phyloP scores from a whole-genome alignment of 192 early-diverging fungal genomes.

The Thamnidium elegans region DNA sequence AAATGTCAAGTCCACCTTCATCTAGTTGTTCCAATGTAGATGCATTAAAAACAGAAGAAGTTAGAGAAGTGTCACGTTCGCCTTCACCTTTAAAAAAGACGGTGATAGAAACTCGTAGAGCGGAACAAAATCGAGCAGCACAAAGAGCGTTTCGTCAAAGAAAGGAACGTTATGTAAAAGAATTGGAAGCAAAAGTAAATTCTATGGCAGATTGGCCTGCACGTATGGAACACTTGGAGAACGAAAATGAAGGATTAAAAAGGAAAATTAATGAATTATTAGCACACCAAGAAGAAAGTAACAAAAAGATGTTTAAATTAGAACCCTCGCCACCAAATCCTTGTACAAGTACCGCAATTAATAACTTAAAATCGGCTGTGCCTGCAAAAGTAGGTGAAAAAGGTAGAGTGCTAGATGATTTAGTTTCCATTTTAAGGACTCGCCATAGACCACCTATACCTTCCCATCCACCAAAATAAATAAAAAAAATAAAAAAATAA shows the following conservation, averaged over 20 bases:
- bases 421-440: conserved; percentile 11
- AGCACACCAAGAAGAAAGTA: not conserved
- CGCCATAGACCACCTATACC: conserved; percentile 20
- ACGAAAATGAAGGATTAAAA: conserved; percentile 11
- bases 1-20: not conserved
- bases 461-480: conserved; percentile 17
- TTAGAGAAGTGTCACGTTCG: not conserved
- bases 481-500: not conserved
- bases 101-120: conserved; percentile 22
- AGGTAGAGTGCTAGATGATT: conserved; percentile 18
- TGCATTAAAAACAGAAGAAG: not conserved
- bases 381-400: conserved; percentile 1
- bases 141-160: conserved; percentile 80
- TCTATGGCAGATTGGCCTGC: conserved; percentile 10
- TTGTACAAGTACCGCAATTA: not conserved
- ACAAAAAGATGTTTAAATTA: not conserved
- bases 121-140: conserved; percentile 39
- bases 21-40: not conserved
- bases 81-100: conserved; percentile 10
- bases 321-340: not conserved
- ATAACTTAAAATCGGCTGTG: not conserved
- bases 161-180: conserved; percentile 73
- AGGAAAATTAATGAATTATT: conserved; percentile 2
- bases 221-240: conserved; percentile 16
- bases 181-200: conserved; percentile 48